phyloP scores from a whole-genome alignment of 805 yeast species.

The Phaffomyces antillensis region DNA sequence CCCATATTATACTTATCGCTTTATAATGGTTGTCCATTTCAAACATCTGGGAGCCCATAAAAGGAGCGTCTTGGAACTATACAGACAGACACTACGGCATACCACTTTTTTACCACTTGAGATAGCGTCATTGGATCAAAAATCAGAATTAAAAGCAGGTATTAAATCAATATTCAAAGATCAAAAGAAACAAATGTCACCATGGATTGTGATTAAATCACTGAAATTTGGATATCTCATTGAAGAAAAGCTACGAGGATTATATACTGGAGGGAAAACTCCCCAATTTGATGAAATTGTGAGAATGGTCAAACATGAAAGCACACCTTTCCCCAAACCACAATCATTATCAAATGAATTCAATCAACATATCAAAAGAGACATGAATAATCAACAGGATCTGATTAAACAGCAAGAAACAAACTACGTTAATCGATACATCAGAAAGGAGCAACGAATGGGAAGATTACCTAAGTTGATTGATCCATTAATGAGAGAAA shows the following conservation, averaged over 20 bases:
- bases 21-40: conserved; percentile 26
- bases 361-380: conserved; percentile 16
- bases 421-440: conserved; percentile 12
- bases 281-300: neutral
- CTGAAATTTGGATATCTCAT: conserved; percentile 8
- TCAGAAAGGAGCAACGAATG: conserved; percentile 5
- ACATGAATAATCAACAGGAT: conserved; percentile 15
- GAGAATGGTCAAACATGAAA: neutral
- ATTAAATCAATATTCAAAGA: conserved; percentile 8
- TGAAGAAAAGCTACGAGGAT: conserved; percentile 11
- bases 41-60: conserved; percentile 22
- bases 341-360: neutral
- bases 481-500: conserved; percentile 11
- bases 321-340: neutral
- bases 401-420: conserved; percentile 9
- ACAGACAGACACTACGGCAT: conserved; percentile 26
- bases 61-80: conserved; percentile 23
- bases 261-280: neutral
- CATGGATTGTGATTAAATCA: conserved; percentile 4
- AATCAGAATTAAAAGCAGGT: neutral
- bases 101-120: conserved; percentile 7
- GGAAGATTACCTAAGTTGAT: conserved; percentile 15
- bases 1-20: too few relatives aligned
- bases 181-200: conserved; percentile 17
- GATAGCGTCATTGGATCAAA: neutral